These are phyloP conservation scores for Talaromyces sp. DNA, from an alignment of 2,329 filamentous ascomycete species.

Conservation along the genomic window DNA sequence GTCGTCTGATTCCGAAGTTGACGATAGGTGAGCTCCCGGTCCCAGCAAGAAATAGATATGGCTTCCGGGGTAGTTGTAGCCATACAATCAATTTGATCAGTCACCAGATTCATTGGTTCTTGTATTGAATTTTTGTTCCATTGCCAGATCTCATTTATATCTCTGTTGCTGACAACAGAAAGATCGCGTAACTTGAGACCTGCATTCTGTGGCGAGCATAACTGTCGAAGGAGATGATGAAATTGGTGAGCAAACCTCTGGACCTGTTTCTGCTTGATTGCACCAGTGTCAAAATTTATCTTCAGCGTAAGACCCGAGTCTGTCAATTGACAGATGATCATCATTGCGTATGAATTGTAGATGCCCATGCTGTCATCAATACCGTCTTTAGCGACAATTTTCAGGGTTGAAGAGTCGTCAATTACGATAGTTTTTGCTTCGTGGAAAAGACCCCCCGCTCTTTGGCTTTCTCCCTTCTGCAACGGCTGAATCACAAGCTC, in stretches of 20 bases:
- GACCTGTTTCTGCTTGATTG: slow-evolving; percentile 7
- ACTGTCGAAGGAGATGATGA: slow-evolving; percentile 13
- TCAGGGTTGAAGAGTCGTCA: neutral
- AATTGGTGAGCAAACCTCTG: slow-evolving; percentile 10
- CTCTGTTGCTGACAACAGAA: neutral
- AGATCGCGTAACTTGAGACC: neutral
- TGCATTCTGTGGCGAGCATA: neutral
- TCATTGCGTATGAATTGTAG: slow-evolving; percentile 12
- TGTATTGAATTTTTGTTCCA: neutral
- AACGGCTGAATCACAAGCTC: slow-evolving; percentile 34
- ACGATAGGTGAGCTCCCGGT: slow-evolving; percentile 32
- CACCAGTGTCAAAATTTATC: slow-evolving; percentile 13
- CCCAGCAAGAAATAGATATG: slow-evolving; percentile 33
- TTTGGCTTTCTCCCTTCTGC: neutral
- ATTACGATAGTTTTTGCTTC: neutral
- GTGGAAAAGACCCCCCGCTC: neutral
- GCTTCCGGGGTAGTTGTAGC: slow-evolving; percentile 24
- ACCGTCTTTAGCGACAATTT: slow-evolving; percentile 2
- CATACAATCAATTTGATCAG: slow-evolving; percentile 4
- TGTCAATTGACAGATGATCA: slow-evolving; percentile 7
- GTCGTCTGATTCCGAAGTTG: slow-evolving; percentile 36
- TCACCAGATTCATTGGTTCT: neutral
- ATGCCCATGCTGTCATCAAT: neutral
- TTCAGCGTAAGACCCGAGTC: neutral
- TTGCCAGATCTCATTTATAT: slow-evolving; percentile 6